phyloP scores from a whole-genome alignment of 306 rosid species.

The Mucuna pruriens region DNA sequence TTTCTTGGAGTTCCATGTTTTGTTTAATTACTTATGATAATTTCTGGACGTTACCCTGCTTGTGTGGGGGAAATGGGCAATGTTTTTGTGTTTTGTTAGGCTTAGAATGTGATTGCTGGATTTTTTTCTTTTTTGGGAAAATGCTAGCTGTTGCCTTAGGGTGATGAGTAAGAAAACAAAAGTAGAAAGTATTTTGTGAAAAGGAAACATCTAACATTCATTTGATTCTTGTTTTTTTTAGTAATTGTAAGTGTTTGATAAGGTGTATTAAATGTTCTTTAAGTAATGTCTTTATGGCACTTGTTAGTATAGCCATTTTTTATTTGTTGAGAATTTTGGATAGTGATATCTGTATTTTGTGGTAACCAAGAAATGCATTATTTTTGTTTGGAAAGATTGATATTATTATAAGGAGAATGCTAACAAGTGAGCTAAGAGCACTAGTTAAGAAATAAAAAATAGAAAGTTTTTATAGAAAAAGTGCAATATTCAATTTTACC shows the following conservation, averaged over 20 bases:
- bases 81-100: background rate
- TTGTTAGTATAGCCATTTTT: background rate
- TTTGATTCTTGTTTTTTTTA: background rate
- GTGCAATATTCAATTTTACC: background rate
- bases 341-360: conserved; percentile 3
- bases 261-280: background rate
- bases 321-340: background rate
- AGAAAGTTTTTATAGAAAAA: background rate
- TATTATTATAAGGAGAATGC: background rate
- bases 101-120: background rate
- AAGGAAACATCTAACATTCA: background rate
- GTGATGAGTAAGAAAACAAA: background rate
- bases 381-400: background rate
- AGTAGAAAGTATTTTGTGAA: background rate
- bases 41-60: conserved; percentile 9
- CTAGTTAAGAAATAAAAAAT: background rate
- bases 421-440: background rate
- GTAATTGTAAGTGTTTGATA: background rate
- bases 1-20: background rate
- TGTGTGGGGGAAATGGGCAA: background rate
- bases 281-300: background rate
- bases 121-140: background rate
- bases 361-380: background rate
- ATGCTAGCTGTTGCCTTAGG: background rate
- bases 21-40: background rate